Evolutionary conservation across 352 stramenopile genomes (phyloP), one percentile per base, ranked within the genome.

Genomic region (Peronospora tabacina): DNA sequence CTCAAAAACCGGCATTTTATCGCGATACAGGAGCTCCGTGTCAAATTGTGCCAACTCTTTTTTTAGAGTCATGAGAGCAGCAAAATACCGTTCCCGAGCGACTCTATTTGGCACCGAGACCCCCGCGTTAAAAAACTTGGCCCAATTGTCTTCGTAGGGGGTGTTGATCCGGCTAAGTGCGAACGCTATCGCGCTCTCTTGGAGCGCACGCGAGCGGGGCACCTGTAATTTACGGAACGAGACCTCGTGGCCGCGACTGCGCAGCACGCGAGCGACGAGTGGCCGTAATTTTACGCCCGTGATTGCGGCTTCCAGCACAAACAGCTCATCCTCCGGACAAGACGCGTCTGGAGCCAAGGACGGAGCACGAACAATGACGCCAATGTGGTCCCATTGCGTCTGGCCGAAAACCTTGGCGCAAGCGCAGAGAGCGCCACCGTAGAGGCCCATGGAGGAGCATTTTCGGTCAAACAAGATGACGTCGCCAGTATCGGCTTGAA

Each of bases 311-410:
- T 94, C 81, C 1, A 91, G 49, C 26, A 94, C 63, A 16, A 86
- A 74, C 22, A 91, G 61, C 49, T 87, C 63, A 13, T 70, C 63
- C 16, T 71, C 58, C 42, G 38, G 51, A 3, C 33, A 53, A 11
- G 47, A 5, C 9, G 58, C 45, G 7, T 56, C 33, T 19, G 49
- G 48, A 6, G 43, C 46, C 15, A 63, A 44, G 4, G 57, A 47
- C 1, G 67, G 72, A 13, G 69, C 72, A 9, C 77, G 72, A 11
- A 90, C 50, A 22, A 94, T 70, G 16, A 91, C 76, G 36, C 83
- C 83, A 54, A 89, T 94, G 65, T 92, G 83, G 60, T 94, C 83
- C 78, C 80, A 94, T 26, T 76, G 78, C 33, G 83, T 92, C 34
- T 75, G 63, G 11, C 81, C 81, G 37, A 90, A 87, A 38, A 90